phyloP scores from a whole-genome alignment of 2,329 filamentous ascomycete species.

The Dothideomycetidae sp. region DNA sequence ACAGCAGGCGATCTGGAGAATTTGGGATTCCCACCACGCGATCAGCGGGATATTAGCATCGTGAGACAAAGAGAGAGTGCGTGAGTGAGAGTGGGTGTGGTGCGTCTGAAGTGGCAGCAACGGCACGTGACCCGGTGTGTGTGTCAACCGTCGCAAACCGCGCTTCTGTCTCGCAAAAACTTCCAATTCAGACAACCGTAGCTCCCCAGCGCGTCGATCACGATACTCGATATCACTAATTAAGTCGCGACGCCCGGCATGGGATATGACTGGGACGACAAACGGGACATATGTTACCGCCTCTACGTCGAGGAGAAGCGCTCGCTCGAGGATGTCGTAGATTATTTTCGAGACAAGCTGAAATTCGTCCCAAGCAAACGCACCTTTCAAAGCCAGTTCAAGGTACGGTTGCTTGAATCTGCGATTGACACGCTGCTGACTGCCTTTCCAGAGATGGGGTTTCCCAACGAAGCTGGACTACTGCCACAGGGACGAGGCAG shows the following conservation, averaged over 20 bases:
- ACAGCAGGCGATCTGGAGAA: too few relatives aligned
- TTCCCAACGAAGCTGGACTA: slow-evolving; percentile 64
- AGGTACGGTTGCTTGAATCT: slow-evolving; percentile 18
- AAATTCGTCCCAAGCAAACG: slow-evolving; percentile 44
- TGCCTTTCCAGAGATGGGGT: slow-evolving; percentile 46
- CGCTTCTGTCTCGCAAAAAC: too few relatives aligned
- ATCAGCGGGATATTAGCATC: too few relatives aligned
- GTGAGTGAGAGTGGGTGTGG: too few relatives aligned
- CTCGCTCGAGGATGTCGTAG: slow-evolving; percentile 59
- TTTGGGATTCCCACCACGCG: too few relatives aligned
- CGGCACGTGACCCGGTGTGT: too few relatives aligned
- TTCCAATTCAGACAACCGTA: background rate
- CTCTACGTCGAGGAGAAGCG: slow-evolving; percentile 67
- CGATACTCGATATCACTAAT: too few relatives aligned
- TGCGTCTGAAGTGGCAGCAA: too few relatives aligned
- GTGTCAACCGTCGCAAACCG: too few relatives aligned
- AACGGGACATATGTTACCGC: slow-evolving; percentile 49
- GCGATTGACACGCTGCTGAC: background rate
- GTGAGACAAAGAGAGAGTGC: too few relatives aligned
- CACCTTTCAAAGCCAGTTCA: slow-evolving; percentile 62
- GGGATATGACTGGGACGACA: slow-evolving; percentile 53
- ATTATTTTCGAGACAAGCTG: slow-evolving; percentile 38
- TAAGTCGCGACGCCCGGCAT: slow-evolving; percentile 10
- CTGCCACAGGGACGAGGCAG: slow-evolving; percentile 51
- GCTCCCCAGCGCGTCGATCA: too few relatives aligned